Conservation (phyloP, 2,329 filamentous ascomycete species). For the Fusarium stilboides region DNA sequence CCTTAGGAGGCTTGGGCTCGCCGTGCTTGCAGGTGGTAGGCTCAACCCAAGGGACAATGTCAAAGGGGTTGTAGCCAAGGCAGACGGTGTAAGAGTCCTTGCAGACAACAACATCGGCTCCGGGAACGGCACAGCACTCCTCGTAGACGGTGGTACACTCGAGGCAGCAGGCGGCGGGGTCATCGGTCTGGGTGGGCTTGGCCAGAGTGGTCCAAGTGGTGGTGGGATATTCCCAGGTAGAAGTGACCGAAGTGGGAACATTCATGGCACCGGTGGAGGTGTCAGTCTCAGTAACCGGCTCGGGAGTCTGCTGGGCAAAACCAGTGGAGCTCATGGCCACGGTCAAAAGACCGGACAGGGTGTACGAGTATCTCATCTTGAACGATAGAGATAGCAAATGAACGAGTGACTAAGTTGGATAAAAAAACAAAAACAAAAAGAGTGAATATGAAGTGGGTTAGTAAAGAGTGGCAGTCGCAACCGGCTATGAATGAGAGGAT, state of each 20-base stretch:
- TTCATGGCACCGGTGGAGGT: conserved; percentile 20
- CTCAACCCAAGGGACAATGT: conserved; percentile 9
- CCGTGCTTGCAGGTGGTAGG: conserved; percentile 37
- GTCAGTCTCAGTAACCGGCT: background rate
- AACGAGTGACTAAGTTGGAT: conserved; percentile 36
- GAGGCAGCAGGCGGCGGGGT: conserved; percentile 24
- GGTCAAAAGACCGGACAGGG: conserved; percentile 42
- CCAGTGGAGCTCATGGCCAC: conserved; percentile 31
- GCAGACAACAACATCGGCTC: conserved; percentile 24
- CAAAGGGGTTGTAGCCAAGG: conserved; percentile 36
- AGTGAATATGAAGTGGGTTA: conserved; percentile 19
- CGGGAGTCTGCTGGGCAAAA: conserved; percentile 25
- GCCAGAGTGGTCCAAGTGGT: conserved; percentile 22
- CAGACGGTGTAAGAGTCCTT: conserved; percentile 32
- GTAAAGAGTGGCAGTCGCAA: conserved; percentile 42
- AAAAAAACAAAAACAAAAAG: conserved; percentile 25
- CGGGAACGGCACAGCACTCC: conserved; percentile 20
- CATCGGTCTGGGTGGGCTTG: conserved; percentile 15
- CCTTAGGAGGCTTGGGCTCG: conserved; percentile 1
- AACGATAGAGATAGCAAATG: background rate
- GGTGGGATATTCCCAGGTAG: background rate
- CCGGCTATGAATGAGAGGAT: conserved; percentile 38
- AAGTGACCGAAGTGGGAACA: conserved; percentile 22
- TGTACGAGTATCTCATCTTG: conserved; percentile 42
- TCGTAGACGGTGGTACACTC: conserved; percentile 37